Evolutionary conservation across 176 grass and related monocot species (phyloP).

Genomic region (Avena atlantica): DNA sequence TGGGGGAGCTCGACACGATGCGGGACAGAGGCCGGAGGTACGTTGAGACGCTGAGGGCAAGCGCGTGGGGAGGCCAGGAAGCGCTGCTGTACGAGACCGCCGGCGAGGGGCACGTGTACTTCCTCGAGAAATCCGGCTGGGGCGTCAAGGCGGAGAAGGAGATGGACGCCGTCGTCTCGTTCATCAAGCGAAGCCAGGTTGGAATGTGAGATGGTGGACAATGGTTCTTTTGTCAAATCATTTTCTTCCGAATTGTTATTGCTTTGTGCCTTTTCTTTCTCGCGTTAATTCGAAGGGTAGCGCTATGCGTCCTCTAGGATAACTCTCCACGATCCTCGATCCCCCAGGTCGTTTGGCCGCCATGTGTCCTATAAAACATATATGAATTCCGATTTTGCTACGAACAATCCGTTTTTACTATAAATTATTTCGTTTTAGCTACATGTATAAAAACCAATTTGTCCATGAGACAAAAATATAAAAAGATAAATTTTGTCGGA

Average conservation of each 20-base stretch:
- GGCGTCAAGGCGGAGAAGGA: conserved; percentile 29
- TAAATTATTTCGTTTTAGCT: too few species aligned
- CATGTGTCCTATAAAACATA: too few species aligned
- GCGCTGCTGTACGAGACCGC: background rate
- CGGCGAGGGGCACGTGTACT: conserved; percentile 51
- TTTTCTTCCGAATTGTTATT: background rate
- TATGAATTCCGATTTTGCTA: too few species aligned
- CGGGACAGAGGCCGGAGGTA: conserved; percentile 52
- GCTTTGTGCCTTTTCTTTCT: background rate
- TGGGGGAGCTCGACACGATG: conserved; percentile 51
- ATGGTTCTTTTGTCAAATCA: background rate
- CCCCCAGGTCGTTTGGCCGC: too few species aligned
- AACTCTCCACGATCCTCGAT: too few species aligned
- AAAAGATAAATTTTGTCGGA: too few species aligned
- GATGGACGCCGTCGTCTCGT: conserved; percentile 41
- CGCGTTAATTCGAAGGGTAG: background rate
- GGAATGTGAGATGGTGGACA: background rate
- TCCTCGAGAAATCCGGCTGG: conserved; percentile 15
- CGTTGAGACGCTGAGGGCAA: conserved; percentile 51
- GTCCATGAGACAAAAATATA: too few species aligned
- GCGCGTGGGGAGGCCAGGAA: conserved; percentile 62
- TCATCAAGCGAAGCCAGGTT: conserved; percentile 21
- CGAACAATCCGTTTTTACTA: too few species aligned
- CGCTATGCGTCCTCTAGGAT: too few species aligned
- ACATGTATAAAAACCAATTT: too few species aligned